Evolutionary conservation across 345 rosid genomes (phyloP).

Genomic region (Melaleuca quinquenervia): DNA sequence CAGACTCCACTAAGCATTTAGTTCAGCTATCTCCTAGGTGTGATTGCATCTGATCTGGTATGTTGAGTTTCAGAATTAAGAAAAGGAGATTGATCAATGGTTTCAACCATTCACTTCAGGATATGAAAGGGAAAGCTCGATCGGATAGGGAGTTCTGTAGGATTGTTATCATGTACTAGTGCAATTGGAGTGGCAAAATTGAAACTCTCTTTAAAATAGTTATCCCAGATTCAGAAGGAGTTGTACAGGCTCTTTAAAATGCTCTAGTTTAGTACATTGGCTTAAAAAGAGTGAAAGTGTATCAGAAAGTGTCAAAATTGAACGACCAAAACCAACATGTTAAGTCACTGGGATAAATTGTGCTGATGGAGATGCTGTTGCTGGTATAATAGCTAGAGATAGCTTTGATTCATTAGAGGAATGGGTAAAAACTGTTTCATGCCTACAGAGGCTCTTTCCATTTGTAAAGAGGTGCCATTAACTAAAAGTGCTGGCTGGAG

Average conservation of each 20-base stretch:
- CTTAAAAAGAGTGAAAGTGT: not conserved
- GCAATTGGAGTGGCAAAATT: not conserved
- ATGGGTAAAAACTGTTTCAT: not conserved
- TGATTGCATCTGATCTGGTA: not conserved
- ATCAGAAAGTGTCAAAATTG: not conserved
- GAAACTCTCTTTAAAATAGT: not conserved
- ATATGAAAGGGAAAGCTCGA: not conserved
- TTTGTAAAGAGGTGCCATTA: not conserved
- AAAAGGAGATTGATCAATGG: not conserved
- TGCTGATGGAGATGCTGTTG: not conserved
- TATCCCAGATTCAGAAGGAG: not conserved
- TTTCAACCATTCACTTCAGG: not conserved
- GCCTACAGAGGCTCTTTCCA: not conserved
- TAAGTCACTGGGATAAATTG: not conserved
- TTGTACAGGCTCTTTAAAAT: not conserved
- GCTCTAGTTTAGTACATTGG: not conserved
- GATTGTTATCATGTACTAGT: not conserved
- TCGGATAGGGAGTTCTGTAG: not conserved
- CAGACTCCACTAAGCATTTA: not conserved
- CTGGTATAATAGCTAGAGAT: not conserved
- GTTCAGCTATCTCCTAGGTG: not conserved
- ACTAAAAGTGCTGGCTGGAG: not conserved
- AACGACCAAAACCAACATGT: not conserved
- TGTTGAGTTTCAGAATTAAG: not conserved
- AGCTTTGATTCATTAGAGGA: not conserved